These are phyloP conservation scores for Penicillium fimorum DNA, from an alignment of 495 filamentous ascomycete genomes.

Conservation along the genomic window DNA sequence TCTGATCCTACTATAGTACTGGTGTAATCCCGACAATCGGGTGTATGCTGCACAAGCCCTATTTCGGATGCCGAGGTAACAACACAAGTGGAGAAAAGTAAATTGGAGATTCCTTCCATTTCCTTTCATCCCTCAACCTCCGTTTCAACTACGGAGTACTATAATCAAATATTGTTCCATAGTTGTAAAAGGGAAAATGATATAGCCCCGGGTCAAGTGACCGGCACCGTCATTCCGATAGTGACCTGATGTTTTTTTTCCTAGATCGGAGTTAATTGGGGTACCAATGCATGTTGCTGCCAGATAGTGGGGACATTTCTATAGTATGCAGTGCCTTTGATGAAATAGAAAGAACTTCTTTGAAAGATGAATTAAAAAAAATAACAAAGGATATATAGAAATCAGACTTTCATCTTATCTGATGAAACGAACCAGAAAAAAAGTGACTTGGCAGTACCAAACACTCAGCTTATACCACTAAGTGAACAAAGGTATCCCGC, in stretches of 20 bases:
- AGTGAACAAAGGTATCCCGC: constrained; percentile 1
- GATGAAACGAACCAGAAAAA: constrained; percentile 12
- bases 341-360: background rate
- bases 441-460: constrained; percentile 12
- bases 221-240: constrained; percentile 1
- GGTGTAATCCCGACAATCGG: constrained; percentile 10
- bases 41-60: background rate
- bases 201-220: constrained; percentile 2
- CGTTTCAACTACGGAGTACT: background rate
- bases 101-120: background rate
- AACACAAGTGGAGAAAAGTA: background rate
- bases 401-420: constrained; percentile 26
- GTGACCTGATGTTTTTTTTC: background rate
- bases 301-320: background rate
- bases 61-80: constrained; percentile 7
- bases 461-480: background rate
- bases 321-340: background rate
- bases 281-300: constrained; percentile 7
- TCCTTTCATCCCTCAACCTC: background rate
- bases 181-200: constrained; percentile 1
- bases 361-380: background rate
- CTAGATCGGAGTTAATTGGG: constrained; percentile 2
- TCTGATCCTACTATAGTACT: constrained; percentile 3
- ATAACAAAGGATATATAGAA: constrained; percentile 12
- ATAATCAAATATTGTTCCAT: background rate